These are phyloP conservation scores for Tolypocladium endophyticum DNA, from an alignment of 2,329 filamentous ascomycete species.

Conservation along the genomic window DNA sequence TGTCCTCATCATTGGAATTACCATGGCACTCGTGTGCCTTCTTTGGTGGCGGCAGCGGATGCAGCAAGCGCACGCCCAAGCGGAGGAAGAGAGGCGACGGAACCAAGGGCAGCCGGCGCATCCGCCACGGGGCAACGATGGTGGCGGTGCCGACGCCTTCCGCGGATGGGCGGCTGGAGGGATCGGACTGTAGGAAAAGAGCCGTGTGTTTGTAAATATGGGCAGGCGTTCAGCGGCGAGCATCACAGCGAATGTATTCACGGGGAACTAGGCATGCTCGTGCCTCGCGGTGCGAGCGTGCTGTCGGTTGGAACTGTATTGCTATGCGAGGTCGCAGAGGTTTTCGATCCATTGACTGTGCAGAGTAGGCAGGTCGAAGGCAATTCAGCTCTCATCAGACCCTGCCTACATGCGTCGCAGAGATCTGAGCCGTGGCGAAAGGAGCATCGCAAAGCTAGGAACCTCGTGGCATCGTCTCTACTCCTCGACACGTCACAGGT, in stretches of 20 bases:
- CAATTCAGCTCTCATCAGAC: background rate
- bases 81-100: conserved; percentile 19
- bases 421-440: background rate
- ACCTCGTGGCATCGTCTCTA: background rate
- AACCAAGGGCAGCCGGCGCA: conserved; percentile 19
- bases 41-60: conserved; percentile 71
- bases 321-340: background rate
- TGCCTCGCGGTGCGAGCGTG: background rate
- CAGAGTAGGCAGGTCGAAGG: background rate
- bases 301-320: background rate
- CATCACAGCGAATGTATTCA: conserved; percentile 2
- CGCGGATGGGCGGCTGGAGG: conserved; percentile 26
- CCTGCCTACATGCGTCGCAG: background rate
- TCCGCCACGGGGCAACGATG: conserved; percentile 11
- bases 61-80: conserved; percentile 43
- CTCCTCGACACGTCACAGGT: too few species aligned
- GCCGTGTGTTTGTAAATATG: conserved; percentile 6
- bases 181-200: conserved; percentile 16
- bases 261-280: background rate
- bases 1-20: conserved; percentile 69
- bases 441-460: too few species aligned
- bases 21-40: conserved; percentile 62
- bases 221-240: conserved; percentile 10
- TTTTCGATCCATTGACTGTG: background rate
- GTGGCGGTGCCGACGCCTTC: conserved; percentile 13